phyloP scores from a whole-genome alignment of 2,329 filamentous ascomycete species.

The Claviceps sorghi region DNA sequence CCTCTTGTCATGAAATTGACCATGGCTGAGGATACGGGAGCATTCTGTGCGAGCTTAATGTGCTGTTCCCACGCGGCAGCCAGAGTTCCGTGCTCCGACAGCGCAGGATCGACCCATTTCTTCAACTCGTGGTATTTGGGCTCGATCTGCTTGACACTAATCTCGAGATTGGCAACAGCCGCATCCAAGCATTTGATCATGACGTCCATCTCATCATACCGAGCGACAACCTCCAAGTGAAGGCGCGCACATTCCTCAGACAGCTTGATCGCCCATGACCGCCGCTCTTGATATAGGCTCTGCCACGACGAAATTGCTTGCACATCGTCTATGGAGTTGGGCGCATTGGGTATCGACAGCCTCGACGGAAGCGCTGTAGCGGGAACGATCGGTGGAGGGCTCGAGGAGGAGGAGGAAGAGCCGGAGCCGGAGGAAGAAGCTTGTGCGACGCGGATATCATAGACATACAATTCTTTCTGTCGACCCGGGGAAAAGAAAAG shows the following conservation, averaged over 20 bases:
- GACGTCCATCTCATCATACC: constrained; percentile 58
- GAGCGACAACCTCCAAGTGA: constrained; percentile 44
- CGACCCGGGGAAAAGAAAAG: neutral
- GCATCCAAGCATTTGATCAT: constrained; percentile 71
- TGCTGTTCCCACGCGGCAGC: constrained; percentile 54
- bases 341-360: constrained; percentile 49
- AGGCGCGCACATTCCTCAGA: constrained; percentile 55
- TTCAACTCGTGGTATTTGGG: constrained; percentile 57
- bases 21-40: constrained; percentile 53
- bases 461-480: constrained; percentile 80
- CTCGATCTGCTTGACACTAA: constrained; percentile 57
- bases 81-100: constrained; percentile 52
- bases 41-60: constrained; percentile 46
- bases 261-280: constrained; percentile 62
- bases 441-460: constrained; percentile 65
- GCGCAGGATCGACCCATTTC: constrained; percentile 53
- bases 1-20: constrained; percentile 46
- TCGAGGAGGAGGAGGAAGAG: constrained; percentile 21
- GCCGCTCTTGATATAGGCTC: constrained; percentile 65
- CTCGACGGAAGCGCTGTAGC: constrained; percentile 37
- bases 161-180: constrained; percentile 71
- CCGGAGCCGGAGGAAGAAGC: constrained; percentile 19
- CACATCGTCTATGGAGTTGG: constrained; percentile 70
- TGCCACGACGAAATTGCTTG: constrained; percentile 80
- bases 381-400: constrained; percentile 28